Percentiles rank a stretch among this genome's conserved stretches.
These are phyloP conservation scores for Suillus lakei DNA, from an alignment of 768 basidiomycete genomes.

Conservation along the genomic window DNA sequence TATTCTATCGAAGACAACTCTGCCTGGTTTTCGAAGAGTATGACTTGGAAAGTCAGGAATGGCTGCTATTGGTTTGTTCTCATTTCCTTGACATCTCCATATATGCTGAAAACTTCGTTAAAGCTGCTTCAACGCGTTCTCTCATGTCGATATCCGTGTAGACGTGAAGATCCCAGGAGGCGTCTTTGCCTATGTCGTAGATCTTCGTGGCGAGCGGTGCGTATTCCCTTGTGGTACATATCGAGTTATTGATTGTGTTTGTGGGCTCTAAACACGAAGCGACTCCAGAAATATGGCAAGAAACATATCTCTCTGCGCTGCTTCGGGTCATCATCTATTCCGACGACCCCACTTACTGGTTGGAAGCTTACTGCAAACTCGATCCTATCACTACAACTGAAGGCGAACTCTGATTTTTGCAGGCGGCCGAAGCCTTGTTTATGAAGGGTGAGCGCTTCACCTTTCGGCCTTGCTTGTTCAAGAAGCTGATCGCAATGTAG, in stretches of 20 bases:
- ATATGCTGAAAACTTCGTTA: background rate
- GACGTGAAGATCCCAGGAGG: slow-evolving; percentile 99
- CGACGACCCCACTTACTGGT: slow-evolving; percentile 88
- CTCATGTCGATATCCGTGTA: slow-evolving; percentile 93
- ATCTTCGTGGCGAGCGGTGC: slow-evolving; percentile 91
- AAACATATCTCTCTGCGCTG: slow-evolving; percentile 93
- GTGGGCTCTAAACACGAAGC: slow-evolving; percentile 74
- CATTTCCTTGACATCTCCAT: background rate
- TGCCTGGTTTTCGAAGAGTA: slow-evolving; percentile 89
- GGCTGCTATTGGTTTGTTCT: slow-evolving; percentile 86
- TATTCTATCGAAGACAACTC: slow-evolving; percentile 91
- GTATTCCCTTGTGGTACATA: slow-evolving; percentile 27
- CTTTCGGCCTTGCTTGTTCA: background rate
- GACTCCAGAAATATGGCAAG: slow-evolving; percentile 93
- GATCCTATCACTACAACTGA: slow-evolving; percentile 93
- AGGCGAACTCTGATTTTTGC: slow-evolving; percentile 87
- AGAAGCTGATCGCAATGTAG: slow-evolving; percentile 43
- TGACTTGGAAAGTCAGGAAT: slow-evolving; percentile 88
- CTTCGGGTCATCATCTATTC: slow-evolving; percentile 93
- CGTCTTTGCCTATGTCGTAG: slow-evolving; percentile 92
- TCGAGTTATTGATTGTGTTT: slow-evolving; percentile 3
- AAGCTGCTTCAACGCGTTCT: slow-evolving; percentile 98
- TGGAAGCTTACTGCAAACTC: slow-evolving; percentile 94
- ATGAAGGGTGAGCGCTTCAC: slow-evolving; percentile 62
- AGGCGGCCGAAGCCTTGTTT: slow-evolving; percentile 89